These are phyloP conservation scores for Aspergillus ibericus DNA, from an alignment of 2,329 filamentous ascomycete species.

Conservation along the genomic window DNA sequence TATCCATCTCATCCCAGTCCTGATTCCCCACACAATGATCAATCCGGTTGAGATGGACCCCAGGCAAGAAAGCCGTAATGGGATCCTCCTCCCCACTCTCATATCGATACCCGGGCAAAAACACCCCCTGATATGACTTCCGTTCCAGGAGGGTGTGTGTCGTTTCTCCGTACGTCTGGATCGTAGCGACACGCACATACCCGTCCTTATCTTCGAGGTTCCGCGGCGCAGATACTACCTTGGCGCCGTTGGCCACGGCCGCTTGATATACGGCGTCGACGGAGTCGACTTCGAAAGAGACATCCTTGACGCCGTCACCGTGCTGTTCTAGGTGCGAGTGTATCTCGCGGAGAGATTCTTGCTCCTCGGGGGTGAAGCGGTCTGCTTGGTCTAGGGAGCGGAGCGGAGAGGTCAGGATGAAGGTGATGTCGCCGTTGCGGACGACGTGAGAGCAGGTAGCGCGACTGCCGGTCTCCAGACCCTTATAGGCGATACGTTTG, in stretches of 20 bases:
- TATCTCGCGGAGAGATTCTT: conserved; percentile 68
- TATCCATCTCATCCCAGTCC: conserved; percentile 85
- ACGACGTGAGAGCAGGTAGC: conserved; percentile 77
- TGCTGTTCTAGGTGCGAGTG: conserved; percentile 81
- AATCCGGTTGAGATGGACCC: conserved; percentile 69
- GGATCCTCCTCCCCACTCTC: conserved; percentile 50
- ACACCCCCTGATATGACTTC: conserved; percentile 67
- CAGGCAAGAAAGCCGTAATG: conserved; percentile 55
- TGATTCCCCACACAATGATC: conserved; percentile 98
- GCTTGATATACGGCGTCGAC: conserved; percentile 75
- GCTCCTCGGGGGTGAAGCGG: conserved; percentile 57
- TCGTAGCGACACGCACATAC: conserved; percentile 71
- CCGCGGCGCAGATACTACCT: conserved; percentile 48
- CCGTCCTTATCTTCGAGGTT: conserved; percentile 64
- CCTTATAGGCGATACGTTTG: conserved; percentile 75
- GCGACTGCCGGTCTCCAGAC: conserved; percentile 83
- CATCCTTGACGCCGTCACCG: conserved; percentile 92
- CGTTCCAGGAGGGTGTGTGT: conserved; percentile 88
- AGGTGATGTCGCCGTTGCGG: conserved; percentile 45
- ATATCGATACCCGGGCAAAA: conserved; percentile 78
- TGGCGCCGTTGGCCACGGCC: conserved; percentile 59
- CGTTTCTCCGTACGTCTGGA: conserved; percentile 91
- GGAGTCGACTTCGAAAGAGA: conserved; percentile 91
- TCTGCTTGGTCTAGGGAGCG: conserved; percentile 67
- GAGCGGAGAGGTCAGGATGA: conserved; percentile 44